phyloP scores from a whole-genome alignment of 1,139 yeast genomes.

The Saccharomyces pastorianus region DNA sequence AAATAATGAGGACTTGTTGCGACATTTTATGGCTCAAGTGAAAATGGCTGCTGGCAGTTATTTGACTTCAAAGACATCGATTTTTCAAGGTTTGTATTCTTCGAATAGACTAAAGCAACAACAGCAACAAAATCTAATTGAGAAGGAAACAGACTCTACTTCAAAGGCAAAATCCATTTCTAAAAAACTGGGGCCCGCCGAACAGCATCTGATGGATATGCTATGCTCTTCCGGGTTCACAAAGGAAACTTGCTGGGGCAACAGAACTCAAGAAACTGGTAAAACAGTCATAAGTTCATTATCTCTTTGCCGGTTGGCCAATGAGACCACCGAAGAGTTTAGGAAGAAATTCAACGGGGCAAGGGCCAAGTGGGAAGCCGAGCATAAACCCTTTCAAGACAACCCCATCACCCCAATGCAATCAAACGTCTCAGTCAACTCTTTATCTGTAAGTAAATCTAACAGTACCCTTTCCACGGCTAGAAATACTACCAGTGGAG shows the following conservation, averaged over 20 bases:
- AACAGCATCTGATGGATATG: slow-evolving; percentile 91
- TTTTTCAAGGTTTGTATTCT: slow-evolving; percentile 62
- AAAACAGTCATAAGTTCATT: slow-evolving; percentile 81
- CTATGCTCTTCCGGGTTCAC: slow-evolving; percentile 82
- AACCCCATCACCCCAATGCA: background rate
- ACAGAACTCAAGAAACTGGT: slow-evolving; percentile 73
- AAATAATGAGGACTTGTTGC: slow-evolving; percentile 26
- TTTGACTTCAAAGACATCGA: slow-evolving; percentile 47
- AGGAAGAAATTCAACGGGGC: slow-evolving; percentile 23
- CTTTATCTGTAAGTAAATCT: background rate
- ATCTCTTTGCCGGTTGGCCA: slow-evolving; percentile 63
- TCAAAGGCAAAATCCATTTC: slow-evolving; percentile 7
- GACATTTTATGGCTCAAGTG: slow-evolving; percentile 45
- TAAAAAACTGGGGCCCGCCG: slow-evolving; percentile 76
- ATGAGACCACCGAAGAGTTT: slow-evolving; percentile 31
- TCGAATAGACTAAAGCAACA: slow-evolving; percentile 29
- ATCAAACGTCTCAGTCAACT: background rate
- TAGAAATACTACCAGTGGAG: background rate
- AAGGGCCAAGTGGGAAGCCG: slow-evolving; percentile 21
- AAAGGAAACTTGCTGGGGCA: slow-evolving; percentile 73
- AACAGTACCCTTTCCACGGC: background rate
- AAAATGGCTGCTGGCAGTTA: slow-evolving; percentile 64
- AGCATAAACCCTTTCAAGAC: slow-evolving; percentile 8
- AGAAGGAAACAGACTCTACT: background rate
- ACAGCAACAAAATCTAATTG: slow-evolving; percentile 8